Conservation (phyloP, 2,329 filamentous ascomycete species). For the Ophiostoma fasciatum region DNA sequence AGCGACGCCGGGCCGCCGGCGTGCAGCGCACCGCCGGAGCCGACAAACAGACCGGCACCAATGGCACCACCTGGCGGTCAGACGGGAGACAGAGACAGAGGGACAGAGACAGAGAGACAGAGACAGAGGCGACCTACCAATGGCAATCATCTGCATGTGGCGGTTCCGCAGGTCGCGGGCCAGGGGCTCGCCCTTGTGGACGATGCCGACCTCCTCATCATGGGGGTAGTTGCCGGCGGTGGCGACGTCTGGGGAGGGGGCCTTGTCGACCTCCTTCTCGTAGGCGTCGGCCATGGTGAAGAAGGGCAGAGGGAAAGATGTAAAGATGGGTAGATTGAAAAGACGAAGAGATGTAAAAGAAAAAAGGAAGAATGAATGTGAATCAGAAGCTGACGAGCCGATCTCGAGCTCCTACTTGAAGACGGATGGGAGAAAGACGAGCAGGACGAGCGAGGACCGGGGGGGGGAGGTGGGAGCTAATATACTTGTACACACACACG, state of each 20-base stretch:
- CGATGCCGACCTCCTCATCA: conserved; percentile 23
- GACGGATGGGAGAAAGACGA: too few species aligned
- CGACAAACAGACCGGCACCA: conserved; percentile 52
- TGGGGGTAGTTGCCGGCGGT: conserved; percentile 5
- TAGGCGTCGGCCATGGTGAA: conserved; percentile 1
- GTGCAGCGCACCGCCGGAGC: conserved; percentile 44
- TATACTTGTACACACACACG: too few species aligned
- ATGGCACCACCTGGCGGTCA: conserved; percentile 24
- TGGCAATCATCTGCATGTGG: conserved; percentile 33
- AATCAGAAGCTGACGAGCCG: too few species aligned
- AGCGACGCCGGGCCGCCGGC: conserved; percentile 42
- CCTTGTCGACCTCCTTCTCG: conserved; percentile 14
- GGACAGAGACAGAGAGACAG: not conserved
- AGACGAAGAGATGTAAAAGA: not conserved
- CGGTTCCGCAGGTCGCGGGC: conserved; percentile 22
- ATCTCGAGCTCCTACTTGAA: too few species aligned
- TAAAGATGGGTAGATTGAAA: too few species aligned
- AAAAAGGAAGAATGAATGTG: not conserved
- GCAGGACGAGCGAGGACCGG: too few species aligned
- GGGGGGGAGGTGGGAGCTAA: too few species aligned
- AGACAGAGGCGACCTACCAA: conserved; percentile 18
- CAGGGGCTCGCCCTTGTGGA: conserved; percentile 20
- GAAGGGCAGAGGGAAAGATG: not conserved
- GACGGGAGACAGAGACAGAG: not conserved
- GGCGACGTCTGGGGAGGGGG: conserved; percentile 7